Conservation (phyloP, 495 filamentous ascomycete species). For the Aspergillus nidulans region DNA sequence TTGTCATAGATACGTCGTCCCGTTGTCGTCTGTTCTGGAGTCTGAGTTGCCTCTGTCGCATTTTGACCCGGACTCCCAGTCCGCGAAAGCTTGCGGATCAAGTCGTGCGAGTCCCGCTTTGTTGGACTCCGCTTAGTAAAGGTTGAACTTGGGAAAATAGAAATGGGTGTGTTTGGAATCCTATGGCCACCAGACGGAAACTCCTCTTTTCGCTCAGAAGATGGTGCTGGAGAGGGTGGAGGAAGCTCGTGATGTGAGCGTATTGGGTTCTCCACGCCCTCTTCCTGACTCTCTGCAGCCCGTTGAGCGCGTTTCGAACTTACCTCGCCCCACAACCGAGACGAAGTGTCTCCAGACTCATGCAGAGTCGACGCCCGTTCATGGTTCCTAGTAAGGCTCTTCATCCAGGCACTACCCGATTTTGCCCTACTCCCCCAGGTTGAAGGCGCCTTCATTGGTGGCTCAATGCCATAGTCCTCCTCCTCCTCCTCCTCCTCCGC, state of each 20-base stretch:
- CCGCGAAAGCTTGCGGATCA: conserved; percentile 60
- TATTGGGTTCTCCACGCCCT: conserved; percentile 18
- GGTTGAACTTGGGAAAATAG: conserved; percentile 42
- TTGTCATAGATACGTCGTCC: conserved; percentile 36
- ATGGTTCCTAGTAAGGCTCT: conserved; percentile 27
- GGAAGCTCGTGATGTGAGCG: conserved; percentile 14
- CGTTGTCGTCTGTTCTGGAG: conserved; percentile 39
- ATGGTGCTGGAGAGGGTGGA: conserved; percentile 6
- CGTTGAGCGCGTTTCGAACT: neutral
- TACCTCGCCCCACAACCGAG: conserved; percentile 1
- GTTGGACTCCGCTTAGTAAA: conserved; percentile 31
- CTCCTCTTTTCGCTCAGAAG: conserved; percentile 23
- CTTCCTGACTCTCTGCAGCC: conserved; percentile 14
- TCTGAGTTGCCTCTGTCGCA: conserved; percentile 14
- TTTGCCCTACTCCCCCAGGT: conserved; percentile 57
- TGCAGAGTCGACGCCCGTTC: conserved; percentile 8
- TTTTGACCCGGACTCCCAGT: conserved; percentile 47
- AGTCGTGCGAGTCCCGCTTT: conserved; percentile 59
- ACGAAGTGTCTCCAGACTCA: conserved; percentile 17
- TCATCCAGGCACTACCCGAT: conserved; percentile 51
- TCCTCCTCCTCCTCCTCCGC: conserved; percentile 27
- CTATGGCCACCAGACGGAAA: conserved; percentile 31
- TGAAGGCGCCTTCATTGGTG: conserved; percentile 50
- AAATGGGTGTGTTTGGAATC: conserved; percentile 51
- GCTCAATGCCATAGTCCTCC: conserved; percentile 37